Evolutionary conservation across 495 filamentous ascomycete species (phyloP).

Genomic region (Daldinia grandis): DNA sequence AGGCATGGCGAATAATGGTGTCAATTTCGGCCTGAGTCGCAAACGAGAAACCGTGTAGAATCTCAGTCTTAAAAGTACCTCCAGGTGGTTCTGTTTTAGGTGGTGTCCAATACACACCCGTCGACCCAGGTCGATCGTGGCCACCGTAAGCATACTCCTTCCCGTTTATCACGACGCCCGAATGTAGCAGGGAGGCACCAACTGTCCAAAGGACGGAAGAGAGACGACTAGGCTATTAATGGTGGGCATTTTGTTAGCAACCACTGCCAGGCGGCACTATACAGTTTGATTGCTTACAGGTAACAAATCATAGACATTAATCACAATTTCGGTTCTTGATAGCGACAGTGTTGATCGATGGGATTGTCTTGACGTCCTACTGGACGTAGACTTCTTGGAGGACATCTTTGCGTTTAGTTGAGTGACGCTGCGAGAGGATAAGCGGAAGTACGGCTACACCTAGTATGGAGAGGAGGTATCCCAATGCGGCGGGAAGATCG

Average conservation of each 20-base stretch:
- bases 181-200: slow-evolving; percentile 77
- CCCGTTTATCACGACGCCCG: slow-evolving; percentile 78
- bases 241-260: slow-evolving; percentile 19
- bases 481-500: slow-evolving; percentile 9
- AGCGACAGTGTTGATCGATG: slow-evolving; percentile 67
- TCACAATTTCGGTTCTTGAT: slow-evolving; percentile 74
- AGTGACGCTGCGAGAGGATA: slow-evolving; percentile 11
- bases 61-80: slow-evolving; percentile 71
- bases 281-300: slow-evolving; percentile 58
- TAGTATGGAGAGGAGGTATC: not conserved
- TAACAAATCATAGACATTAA: slow-evolving; percentile 82
- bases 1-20: slow-evolving; percentile 67
- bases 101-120: slow-evolving; percentile 81
- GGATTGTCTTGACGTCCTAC: slow-evolving; percentile 48
- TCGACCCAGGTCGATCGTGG: slow-evolving; percentile 69
- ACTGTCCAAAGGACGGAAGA: slow-evolving; percentile 75
- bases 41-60: slow-evolving; percentile 78
- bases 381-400: slow-evolving; percentile 52
- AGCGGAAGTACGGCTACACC: not conserved
- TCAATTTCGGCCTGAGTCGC: slow-evolving; percentile 70
- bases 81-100: slow-evolving; percentile 74
- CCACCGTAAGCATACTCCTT: slow-evolving; percentile 86
- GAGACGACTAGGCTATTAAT: slow-evolving; percentile 67
- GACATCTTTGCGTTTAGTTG: slow-evolving; percentile 43
- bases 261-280: not conserved